Evolutionary conservation across 441 rosid species (phyloP), one percentile per base, ranked within the genome.

Genomic region (Adansonia gregorii): DNA sequence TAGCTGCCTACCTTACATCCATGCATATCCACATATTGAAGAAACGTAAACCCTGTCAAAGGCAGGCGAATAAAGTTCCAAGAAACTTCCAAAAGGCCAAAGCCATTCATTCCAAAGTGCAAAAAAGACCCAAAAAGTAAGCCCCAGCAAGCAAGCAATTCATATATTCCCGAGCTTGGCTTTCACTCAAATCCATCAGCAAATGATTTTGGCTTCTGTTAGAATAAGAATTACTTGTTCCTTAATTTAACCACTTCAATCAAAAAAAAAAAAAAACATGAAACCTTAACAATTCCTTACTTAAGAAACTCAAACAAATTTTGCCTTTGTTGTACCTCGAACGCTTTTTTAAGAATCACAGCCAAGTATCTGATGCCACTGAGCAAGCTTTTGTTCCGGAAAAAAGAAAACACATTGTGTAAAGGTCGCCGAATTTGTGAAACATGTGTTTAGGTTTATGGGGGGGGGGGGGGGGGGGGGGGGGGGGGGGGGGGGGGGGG

Each of bases 211-310:
- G 19, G 8, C 43, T 63, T 27, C 19, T 31, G 7, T 12, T 14
- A 5, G 45, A 63, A 63, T 63, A 63, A 27, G 67, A 27, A 63
- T 61, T 61, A 12, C 67, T 61, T 61, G 67, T 27, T 31, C 43
- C 43, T 35, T 4, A 35, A 35, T 27, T 61, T 61, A 61, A 4
- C 43, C n/a, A 12, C 5, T 27, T 27, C 8, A 15, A 27, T 61
- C 2, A 6, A 27, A 63, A 27, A 24, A 31, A 61, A 1, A 22
- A 4, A 27, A 3, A 11, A 24, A 20, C 3, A 3, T 19, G 1
- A 14, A 51, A 51, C 55, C 55, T 3, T 59, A 10, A 20, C 20
- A 59, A 24, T 60, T 60, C 66, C 27, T 60, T 60, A 10, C 66
- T 60, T 24, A 1, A 24, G 41, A 24, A 10, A 22, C 65, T 22